Conservation (phyloP, 2,329 filamentous ascomycete genomes). For the Trichoderma pleuroti region DNA sequence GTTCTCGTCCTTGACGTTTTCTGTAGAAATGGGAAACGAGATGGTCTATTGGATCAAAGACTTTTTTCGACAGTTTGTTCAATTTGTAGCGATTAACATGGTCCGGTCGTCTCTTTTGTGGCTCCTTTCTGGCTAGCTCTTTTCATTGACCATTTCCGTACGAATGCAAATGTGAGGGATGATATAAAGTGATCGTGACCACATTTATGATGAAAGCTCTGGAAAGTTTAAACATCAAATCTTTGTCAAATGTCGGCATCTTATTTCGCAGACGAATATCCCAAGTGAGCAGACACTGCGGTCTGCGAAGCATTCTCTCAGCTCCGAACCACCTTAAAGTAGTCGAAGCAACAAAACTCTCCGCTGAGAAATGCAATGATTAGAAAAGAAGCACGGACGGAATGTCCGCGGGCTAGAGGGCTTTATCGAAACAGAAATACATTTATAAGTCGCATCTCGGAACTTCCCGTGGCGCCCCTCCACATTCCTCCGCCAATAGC, state of each 20-base stretch:
- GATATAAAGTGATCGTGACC: neutral
- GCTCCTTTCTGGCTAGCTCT: no score
- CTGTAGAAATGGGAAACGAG: neutral
- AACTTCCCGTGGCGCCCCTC: neutral
- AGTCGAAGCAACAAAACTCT: neutral
- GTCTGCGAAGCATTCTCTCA: neutral
- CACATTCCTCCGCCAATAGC: neutral
- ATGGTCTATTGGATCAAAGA: fast-evolving
- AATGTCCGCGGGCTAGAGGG: neutral
- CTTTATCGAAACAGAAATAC: neutral
- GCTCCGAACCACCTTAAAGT: neutral
- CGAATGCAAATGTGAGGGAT: neutral
- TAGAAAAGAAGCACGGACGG: neutral
- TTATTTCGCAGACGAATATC: neutral
- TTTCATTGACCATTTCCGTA: neutral
- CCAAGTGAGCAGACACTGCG: neutral
- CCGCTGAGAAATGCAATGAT: neutral
- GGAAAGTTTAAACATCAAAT: neutral
- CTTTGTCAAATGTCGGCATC: neutral
- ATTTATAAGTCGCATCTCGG: neutral
- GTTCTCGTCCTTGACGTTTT: neutral
- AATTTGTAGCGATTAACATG: neutral
- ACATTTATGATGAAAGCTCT: neutral
- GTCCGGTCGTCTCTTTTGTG: no score
- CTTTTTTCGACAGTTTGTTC: neutral